Evolutionary conservation across 2,329 filamentous ascomycete genomes (phyloP).

Genomic region (Penicillium sp.): DNA sequence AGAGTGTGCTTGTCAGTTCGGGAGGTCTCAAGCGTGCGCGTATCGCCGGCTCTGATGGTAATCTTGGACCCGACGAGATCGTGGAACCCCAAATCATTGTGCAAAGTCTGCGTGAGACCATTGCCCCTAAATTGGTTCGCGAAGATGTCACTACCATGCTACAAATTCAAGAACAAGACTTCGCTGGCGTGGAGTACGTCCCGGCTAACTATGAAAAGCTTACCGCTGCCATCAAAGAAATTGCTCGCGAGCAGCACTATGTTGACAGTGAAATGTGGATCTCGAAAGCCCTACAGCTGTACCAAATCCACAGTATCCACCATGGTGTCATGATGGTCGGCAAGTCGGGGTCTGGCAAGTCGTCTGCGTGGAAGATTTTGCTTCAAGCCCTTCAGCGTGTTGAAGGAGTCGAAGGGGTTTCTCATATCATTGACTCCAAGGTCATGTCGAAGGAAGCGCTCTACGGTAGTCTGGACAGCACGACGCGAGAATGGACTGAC

Average conservation of each 20-base stretch:
- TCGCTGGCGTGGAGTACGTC: conserved; percentile 91
- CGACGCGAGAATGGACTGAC: conserved; percentile 98
- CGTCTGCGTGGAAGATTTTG: conserved; percentile 89
- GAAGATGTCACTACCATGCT: conserved; percentile 89
- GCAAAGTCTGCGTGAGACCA: conserved; percentile 97
- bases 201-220: conserved; percentile 83
- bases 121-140: conserved; percentile 94
- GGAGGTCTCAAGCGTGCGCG: conserved; percentile 91
- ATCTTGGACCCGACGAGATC: conserved; percentile 68
- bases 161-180: conserved; percentile 79
- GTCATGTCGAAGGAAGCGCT: conserved; percentile 99
- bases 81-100: conserved; percentile 98
- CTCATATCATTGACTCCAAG: conserved; percentile 97
- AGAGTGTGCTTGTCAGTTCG: conserved; percentile 98
- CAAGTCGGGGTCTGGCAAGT: conserved; percentile 96
- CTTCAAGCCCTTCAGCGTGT: conserved; percentile 89
- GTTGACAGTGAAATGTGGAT: conserved; percentile 95
- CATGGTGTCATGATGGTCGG: conserved; percentile 99
- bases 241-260: conserved; percentile 83
- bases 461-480: conserved; percentile 94
- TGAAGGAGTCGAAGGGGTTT: conserved; percentile 90
- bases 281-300: conserved; percentile 94
- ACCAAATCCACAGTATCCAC: conserved; percentile 96
- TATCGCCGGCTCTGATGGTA: conserved; percentile 63
- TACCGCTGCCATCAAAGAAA: conserved; percentile 77